A percentile compares a stretch with the other conserved stretches of the same genome.
These are phyloP conservation scores for Clavulina sp. DNA, from an alignment of 768 basidiomycete species.

Conservation along the genomic window DNA sequence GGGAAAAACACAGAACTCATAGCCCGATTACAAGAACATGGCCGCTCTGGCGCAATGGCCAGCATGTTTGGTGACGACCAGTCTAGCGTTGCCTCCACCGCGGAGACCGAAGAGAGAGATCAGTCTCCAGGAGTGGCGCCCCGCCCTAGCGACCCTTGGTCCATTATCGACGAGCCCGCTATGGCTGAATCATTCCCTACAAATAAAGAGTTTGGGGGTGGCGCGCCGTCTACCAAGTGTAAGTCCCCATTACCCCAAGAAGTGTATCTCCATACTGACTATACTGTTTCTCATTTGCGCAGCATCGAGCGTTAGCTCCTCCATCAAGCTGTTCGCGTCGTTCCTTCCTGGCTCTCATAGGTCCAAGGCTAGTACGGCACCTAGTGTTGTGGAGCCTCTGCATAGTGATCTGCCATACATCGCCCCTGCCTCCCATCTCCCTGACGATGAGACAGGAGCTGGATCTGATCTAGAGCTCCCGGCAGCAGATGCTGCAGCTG, in stretches of 20 bases:
- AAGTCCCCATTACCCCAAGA: neutral
- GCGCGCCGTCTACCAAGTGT: slow-evolving; percentile 21
- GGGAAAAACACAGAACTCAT: slow-evolving; percentile 67
- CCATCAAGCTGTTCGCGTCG: slow-evolving; percentile 57
- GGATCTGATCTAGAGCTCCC: neutral
- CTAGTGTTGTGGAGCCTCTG: too few relatives aligned
- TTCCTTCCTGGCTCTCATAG: slow-evolving; percentile 26
- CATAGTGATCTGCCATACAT: too few relatives aligned
- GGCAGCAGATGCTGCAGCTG: neutral
- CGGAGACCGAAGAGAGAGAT: slow-evolving; percentile 17
- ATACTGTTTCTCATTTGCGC: slow-evolving; percentile 7
- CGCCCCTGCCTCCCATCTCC: slow-evolving; percentile 20
- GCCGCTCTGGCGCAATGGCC: slow-evolving; percentile 36
- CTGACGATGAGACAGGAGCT: neutral
- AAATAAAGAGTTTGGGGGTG: slow-evolving; percentile 61
- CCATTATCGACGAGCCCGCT: slow-evolving; percentile 57
- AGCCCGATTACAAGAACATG: slow-evolving; percentile 47
- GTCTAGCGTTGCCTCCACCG: slow-evolving; percentile 9
- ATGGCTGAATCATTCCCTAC: neutral
- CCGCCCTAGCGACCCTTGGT: slow-evolving; percentile 68
- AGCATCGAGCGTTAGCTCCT: slow-evolving; percentile 51
- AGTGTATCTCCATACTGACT: slow-evolving; percentile 4
- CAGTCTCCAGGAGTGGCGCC: slow-evolving; percentile 13
- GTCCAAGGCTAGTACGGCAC: slow-evolving; percentile 3
- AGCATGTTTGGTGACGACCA: neutral